These are phyloP conservation scores for Pichia paraexigua DNA, from an alignment of 805 yeast genomes.

Conservation along the genomic window DNA sequence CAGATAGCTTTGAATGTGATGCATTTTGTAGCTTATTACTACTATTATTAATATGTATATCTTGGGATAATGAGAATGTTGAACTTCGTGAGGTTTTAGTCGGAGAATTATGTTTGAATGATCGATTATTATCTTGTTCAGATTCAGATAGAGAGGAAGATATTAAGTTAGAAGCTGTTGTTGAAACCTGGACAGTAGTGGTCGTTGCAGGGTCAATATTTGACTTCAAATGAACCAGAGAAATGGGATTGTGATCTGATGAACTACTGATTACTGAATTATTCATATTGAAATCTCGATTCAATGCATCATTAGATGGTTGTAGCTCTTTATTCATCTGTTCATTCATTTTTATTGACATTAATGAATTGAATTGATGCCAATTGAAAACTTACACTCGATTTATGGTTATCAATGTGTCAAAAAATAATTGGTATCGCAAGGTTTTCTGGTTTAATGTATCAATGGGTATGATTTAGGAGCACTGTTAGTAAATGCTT, in stretches of 20 bases:
- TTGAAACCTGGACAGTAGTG: conserved; percentile 2
- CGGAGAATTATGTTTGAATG: neutral
- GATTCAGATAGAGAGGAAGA: neutral
- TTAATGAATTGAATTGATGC: neutral
- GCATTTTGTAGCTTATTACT: neutral
- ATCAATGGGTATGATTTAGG: neutral
- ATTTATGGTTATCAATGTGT: neutral
- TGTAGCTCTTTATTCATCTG: neutral
- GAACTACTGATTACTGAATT: neutral
- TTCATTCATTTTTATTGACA: neutral
- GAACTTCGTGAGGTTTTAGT: conserved; percentile 4
- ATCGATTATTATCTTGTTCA: neutral
- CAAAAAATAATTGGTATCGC: neutral
- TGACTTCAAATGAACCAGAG: neutral
- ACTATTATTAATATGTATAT: neutral
- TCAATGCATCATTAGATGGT: neutral
- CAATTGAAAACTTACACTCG: neutral
- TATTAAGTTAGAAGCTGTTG: neutral
- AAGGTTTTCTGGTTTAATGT: neutral
- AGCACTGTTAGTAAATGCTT: neutral
- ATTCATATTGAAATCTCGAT: neutral
- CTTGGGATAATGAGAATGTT: neutral
- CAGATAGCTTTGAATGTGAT: conserved; percentile 22
- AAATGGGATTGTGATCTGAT: conserved; percentile 1
- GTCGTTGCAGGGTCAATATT: conserved; percentile 2